Evolutionary conservation across 345 rosid genomes (phyloP).

Genomic region (Hevea brasiliensis): DNA sequence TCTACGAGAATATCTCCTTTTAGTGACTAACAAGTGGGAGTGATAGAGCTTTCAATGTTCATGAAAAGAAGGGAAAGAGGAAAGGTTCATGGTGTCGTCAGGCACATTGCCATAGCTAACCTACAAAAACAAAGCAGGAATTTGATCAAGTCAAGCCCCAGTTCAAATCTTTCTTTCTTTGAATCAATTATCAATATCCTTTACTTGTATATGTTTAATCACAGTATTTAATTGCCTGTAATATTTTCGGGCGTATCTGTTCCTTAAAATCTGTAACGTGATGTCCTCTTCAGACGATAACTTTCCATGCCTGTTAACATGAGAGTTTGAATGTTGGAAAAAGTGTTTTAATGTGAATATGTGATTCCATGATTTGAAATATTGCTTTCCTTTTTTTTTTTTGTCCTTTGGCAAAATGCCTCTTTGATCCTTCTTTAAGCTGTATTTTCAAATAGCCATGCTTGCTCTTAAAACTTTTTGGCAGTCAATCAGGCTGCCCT

Average conservation of each 20-base stretch:
- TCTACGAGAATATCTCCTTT: slow-evolving; percentile 23
- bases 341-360: too few species aligned
- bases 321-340: too few species aligned
- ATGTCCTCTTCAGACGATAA: neutral
- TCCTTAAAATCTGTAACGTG: slow-evolving; percentile 5
- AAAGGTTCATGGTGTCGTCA: slow-evolving; percentile 28
- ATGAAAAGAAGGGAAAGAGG: slow-evolving; percentile 38
- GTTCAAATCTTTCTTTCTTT: too few species aligned
- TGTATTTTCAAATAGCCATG: too few species aligned
- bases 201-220: neutral
- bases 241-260: neutral
- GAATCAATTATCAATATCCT: neutral
- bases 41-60: slow-evolving; percentile 19
- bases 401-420: too few species aligned
- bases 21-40: slow-evolving; percentile 22
- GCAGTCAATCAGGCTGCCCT: too few species aligned
- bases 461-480: too few species aligned
- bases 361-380: too few species aligned
- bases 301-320: neutral
- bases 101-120: too few species aligned
- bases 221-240: too few species aligned
- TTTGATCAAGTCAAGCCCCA: slow-evolving; percentile 28
- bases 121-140: neutral
- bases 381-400: too few species aligned
- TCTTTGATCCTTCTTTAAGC: too few species aligned